Percentiles rank a stretch among this genome's conserved stretches.
These are phyloP conservation scores for Pyrus pyrifolia DNA, from an alignment of 306 rosid species.

Conservation along the genomic window DNA sequence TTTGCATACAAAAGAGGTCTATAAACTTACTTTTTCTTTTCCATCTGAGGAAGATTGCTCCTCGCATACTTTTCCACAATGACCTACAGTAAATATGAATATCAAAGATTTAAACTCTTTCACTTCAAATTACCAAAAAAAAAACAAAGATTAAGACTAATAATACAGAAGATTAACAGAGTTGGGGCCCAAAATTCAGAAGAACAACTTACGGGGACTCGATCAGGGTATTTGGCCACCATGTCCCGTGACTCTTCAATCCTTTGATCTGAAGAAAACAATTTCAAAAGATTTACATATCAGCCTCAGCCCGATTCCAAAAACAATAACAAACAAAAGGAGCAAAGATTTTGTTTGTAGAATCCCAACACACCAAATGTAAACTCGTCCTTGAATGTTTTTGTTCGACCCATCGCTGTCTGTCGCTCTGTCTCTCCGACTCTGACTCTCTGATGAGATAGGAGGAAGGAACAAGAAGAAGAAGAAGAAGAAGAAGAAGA, in stretches of 20 bases:
- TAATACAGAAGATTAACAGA: not conserved
- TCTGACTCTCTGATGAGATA: not conserved
- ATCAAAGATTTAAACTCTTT: too few relatives aligned
- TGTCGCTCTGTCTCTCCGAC: not conserved
- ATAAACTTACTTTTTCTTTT: constrained; percentile 65
- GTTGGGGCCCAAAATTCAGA: not conserved
- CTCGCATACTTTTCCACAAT: constrained; percentile 52
- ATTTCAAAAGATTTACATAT: not conserved
- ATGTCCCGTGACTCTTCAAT: constrained; percentile 31
- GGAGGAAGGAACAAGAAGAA: not conserved
- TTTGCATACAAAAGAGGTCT: not conserved
- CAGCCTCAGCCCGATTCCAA: not conserved
- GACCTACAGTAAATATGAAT: constrained; percentile 19
- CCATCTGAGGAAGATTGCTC: constrained; percentile 59
- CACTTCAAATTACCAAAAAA: not conserved
- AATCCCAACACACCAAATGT: constrained; percentile 15
- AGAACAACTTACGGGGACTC: constrained; percentile 30
- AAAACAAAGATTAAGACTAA: too few relatives aligned
- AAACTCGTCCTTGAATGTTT: constrained; percentile 30
- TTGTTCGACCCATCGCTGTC: constrained; percentile 10
- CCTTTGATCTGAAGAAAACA: constrained; percentile 31
- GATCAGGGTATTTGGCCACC: constrained; percentile 33
- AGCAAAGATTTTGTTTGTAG: not conserved
- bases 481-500: not conserved
- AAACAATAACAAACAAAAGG: not conserved